A percentile compares a stretch with the other conserved stretches of the same genome.
phyloP scores from a whole-genome alignment of 306 rosid species.

The Hippophae tibetana region DNA sequence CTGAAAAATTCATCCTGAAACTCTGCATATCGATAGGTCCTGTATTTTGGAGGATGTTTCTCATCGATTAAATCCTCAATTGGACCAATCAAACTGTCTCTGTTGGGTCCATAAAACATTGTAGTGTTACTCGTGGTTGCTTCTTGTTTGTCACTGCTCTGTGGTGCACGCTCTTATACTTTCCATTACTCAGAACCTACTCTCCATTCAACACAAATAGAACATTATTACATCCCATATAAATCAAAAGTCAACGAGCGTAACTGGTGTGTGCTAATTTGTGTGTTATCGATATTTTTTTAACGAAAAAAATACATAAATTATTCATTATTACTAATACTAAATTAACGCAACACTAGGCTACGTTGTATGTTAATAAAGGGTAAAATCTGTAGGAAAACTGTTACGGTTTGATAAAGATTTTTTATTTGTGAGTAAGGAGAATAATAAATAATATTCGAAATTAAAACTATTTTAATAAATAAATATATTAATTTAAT shows the following conservation, averaged over 20 bases:
- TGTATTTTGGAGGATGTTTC: constrained; percentile 23
- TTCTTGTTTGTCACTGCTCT: constrained; percentile 38
- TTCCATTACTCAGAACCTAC: constrained; percentile 44
- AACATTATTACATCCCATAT: not conserved
- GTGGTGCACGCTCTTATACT: constrained; percentile 43
- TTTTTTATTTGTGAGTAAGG: too few species aligned
- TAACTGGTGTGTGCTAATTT: too few species aligned
- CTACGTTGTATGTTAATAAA: too few species aligned
- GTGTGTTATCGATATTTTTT: too few species aligned
- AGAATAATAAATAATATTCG: too few species aligned
- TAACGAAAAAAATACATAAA: too few species aligned
- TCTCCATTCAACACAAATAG: not conserved
- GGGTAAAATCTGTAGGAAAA: too few species aligned
- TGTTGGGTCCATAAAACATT: constrained; percentile 41
- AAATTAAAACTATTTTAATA: too few species aligned
- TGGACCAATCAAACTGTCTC: constrained; percentile 24
- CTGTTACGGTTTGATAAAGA: too few species aligned
- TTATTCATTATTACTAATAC: too few species aligned
- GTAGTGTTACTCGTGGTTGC: constrained; percentile 23
- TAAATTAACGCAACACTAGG: too few species aligned
- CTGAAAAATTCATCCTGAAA: constrained; percentile 24
- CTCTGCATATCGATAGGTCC: constrained; percentile 24
- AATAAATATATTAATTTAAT: too few species aligned
- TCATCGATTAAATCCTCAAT: constrained; percentile 34
- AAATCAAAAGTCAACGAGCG: not conserved